These are phyloP conservation scores for Podospora conica DNA, from an alignment of 495 filamentous ascomycete genomes.

Conservation along the genomic window DNA sequence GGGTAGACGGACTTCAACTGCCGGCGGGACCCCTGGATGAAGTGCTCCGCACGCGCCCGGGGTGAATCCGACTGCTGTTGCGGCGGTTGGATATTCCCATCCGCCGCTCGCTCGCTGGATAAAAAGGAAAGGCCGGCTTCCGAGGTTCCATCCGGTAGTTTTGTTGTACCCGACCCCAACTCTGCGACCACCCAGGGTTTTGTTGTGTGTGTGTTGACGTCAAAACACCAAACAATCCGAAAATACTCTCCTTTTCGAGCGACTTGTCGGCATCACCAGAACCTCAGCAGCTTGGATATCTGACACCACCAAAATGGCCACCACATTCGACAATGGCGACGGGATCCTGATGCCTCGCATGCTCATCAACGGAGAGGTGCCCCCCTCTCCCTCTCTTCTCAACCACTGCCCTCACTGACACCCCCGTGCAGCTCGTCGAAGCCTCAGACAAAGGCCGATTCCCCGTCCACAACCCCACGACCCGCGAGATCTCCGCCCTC, in stretches of 20 bases:
- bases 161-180: background rate
- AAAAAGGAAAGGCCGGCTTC: background rate
- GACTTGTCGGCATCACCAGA: background rate
- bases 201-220: background rate
- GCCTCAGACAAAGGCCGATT: conserved; percentile 33
- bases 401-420: background rate
- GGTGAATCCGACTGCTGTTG: background rate
- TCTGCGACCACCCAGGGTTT: background rate
- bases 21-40: background rate
- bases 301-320: background rate
- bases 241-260: background rate
- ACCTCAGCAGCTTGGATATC: background rate
- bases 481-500: conserved; percentile 20
- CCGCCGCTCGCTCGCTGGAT: too few species aligned
- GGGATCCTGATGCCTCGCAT: conserved; percentile 17
- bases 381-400: too few species aligned
- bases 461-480: conserved; percentile 30
- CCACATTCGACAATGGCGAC: background rate
- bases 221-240: background rate
- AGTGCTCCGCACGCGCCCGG: background rate
- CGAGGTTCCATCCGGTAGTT: background rate
- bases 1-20: conserved; percentile 3
- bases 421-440: conserved; percentile 30
- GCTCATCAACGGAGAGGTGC: conserved; percentile 37
- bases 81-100: background rate